phyloP scores from a whole-genome alignment of 2,329 filamentous ascomycete genomes.

The Pseudopithomyces maydicus region DNA sequence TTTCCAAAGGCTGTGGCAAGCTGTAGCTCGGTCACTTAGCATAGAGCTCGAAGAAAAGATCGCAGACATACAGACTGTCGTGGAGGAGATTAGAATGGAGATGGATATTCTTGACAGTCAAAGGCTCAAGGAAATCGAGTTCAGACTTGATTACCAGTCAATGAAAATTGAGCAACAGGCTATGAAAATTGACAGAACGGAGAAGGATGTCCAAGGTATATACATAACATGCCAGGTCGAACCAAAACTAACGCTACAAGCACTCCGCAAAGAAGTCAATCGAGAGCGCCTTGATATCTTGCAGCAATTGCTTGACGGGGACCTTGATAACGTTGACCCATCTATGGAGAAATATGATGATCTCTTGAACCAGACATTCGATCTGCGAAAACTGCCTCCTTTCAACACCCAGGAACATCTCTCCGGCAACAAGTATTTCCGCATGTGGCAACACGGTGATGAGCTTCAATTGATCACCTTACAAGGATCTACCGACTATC shows the following conservation, averaged over 20 bases:
- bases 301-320: background rate
- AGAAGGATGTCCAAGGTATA: background rate
- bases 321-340: background rate
- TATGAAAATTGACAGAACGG: background rate
- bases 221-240: background rate
- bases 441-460: background rate
- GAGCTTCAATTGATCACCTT: background rate
- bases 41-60: constrained; percentile 11
- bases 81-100: constrained; percentile 12
- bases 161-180: background rate
- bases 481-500: background rate
- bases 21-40: constrained; percentile 3
- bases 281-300: background rate
- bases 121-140: background rate
- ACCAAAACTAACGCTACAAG: background rate
- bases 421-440: background rate
- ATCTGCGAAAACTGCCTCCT: background rate
- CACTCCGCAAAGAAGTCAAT: background rate
- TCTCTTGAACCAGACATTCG: background rate
- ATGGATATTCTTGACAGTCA: constrained; percentile 10
- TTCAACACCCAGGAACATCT: background rate
- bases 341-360: background rate
- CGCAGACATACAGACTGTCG: constrained; percentile 9
- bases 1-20: constrained; percentile 2
- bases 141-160: constrained; percentile 1